phyloP scores from a whole-genome alignment of 768 basidiomycete species.

The Mycena latifolia region DNA sequence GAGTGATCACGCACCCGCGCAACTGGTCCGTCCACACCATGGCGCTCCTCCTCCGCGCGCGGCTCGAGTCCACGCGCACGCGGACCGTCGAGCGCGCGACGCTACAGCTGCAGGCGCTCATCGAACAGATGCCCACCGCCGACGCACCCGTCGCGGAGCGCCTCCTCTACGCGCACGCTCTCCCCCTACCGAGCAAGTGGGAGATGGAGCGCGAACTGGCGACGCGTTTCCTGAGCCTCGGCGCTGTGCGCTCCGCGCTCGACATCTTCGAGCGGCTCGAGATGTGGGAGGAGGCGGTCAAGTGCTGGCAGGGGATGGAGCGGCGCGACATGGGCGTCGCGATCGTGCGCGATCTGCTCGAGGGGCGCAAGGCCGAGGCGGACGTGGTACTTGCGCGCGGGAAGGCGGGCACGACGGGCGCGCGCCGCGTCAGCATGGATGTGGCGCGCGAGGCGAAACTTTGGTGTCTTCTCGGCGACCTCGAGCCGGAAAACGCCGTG shows the following conservation, averaged over 20 bases:
- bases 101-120: slow-evolving; percentile 93
- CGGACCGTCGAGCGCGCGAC: slow-evolving; percentile 94
- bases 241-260: slow-evolving; percentile 90
- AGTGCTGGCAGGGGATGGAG: slow-evolving; percentile 89
- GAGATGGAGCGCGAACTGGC: slow-evolving; percentile 94
- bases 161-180: slow-evolving; percentile 81
- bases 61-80: slow-evolving; percentile 89
- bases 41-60: slow-evolving; percentile 92
- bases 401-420: slow-evolving; percentile 58
- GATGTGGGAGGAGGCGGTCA: slow-evolving; percentile 98
- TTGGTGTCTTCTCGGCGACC: slow-evolving; percentile 95
- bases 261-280: slow-evolving; percentile 95
- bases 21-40: slow-evolving; percentile 99
- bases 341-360: slow-evolving; percentile 88
- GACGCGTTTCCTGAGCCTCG: slow-evolving; percentile 82
- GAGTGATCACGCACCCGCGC: slow-evolving; percentile 88
- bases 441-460: slow-evolving; percentile 87
- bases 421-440: slow-evolving; percentile 64
- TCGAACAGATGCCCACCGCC: slow-evolving; percentile 95
- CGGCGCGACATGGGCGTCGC: slow-evolving; percentile 80
- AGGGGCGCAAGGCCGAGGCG: slow-evolving; percentile 86
- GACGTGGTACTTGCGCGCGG: slow-evolving; percentile 76
- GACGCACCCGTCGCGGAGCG: slow-evolving; percentile 83
- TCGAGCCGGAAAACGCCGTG: slow-evolving; percentile 78
- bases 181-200: slow-evolving; percentile 92